Evolutionary conservation across 768 basidiomycete genomes (phyloP), one percentile per base, ranked within the genome.

Genomic region (Strobilomyces dryophilus): DNA sequence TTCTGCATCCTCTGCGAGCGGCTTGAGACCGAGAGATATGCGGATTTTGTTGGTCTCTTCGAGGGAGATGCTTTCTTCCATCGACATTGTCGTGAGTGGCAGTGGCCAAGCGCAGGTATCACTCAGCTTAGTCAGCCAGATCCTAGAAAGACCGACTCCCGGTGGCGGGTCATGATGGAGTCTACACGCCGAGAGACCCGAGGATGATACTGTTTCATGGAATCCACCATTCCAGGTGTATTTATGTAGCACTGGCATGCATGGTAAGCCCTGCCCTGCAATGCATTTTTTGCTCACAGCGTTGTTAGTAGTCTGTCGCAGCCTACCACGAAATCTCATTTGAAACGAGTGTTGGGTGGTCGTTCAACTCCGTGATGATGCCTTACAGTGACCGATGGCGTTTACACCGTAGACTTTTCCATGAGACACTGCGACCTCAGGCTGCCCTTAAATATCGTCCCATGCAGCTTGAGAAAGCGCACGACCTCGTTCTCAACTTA

Each of bases 41-140:
- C 97, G 92, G 69, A 97, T 90, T 73, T 89, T 94, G 79, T 95
- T 95, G 35, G 93, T 95, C 77, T 95, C 92, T 65, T 94, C 92
- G 66, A 95, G 81, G 65, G 88, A 89, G 67, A 95, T 88, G 60
- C 89, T 86, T 71, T 90, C 83, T 75, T 92, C 87, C 87, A 89
- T 84, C 17, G 85, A 79, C 77, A 80, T 82, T 17, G 35, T 14
- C 34, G 21, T 24, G 40, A 4, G 24, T 24, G 21, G 40, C 21
- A 18, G 20, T 41, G 40, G 40, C 12, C 40, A 41, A 24, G 27
- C 27, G 27, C 27, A 27, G 40, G 11, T 31, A 5, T 31, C 3
- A 2, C 4, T 2, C 21, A 24, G 45, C 45, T 46, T 46, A 46
- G 45, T 46, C 45, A 46, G 29, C 44, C 10, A 41, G 24, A 24